Evolutionary conservation across 2,329 filamentous ascomycete genomes (phyloP).

Genomic region (Epichloe gansuensis): DNA sequence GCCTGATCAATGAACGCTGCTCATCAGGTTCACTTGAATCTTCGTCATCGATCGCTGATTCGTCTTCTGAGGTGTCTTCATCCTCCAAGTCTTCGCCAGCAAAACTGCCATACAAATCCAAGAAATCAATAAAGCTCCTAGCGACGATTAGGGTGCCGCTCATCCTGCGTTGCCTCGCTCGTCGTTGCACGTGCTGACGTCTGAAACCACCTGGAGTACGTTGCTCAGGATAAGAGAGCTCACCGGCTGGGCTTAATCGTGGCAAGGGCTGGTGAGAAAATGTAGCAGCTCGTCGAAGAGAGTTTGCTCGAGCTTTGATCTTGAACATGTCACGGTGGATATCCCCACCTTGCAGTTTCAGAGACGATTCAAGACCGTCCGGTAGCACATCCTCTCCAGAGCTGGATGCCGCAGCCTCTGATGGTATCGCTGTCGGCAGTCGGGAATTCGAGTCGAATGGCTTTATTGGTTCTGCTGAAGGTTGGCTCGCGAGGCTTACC

Average conservation of each 20-base stretch:
- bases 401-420: not conserved
- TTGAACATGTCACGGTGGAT: slow-evolving; percentile 70
- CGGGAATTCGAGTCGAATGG: not conserved
- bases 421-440: not conserved
- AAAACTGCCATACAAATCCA: slow-evolving; percentile 65
- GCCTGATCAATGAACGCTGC: slow-evolving; percentile 39
- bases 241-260: slow-evolving; percentile 17
- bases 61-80: slow-evolving; percentile 38
- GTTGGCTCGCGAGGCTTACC: slow-evolving; percentile 17
- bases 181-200: slow-evolving; percentile 26
- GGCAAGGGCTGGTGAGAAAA: slow-evolving; percentile 44
- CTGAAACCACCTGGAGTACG: slow-evolving; percentile 36
- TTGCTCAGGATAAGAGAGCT: slow-evolving; percentile 25
- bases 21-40: slow-evolving; percentile 33
- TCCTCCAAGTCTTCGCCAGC: slow-evolving; percentile 58
- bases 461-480: slow-evolving; percentile 5
- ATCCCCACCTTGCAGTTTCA: slow-evolving; percentile 63
- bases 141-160: slow-evolving; percentile 41
- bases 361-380: slow-evolving; percentile 46
- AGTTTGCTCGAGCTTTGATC: slow-evolving; percentile 45
- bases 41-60: slow-evolving; percentile 38
- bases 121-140: slow-evolving; percentile 60
- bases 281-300: slow-evolving; percentile 48
- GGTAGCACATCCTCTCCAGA: slow-evolving; percentile 9
- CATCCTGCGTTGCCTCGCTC: slow-evolving; percentile 24